These are phyloP conservation scores for Drosera capensis DNA, from an alignment of 148 eudicot genomes.

Conservation along the genomic window DNA sequence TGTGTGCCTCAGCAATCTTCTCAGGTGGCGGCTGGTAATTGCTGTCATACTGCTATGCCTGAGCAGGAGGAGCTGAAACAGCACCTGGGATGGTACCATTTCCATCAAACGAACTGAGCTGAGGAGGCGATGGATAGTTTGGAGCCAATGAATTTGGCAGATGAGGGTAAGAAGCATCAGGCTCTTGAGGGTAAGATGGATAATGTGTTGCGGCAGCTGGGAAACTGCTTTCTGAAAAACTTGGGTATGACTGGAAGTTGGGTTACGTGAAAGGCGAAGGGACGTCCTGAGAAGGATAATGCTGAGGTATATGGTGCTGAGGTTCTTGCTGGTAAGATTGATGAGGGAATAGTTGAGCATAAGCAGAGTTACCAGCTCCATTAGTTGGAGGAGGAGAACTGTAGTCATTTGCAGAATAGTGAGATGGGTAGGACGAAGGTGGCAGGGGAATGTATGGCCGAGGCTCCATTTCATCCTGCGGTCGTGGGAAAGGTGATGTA, in stretches of 20 bases:
- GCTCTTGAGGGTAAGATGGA: constrained; percentile 48
- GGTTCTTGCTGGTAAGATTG: constrained; percentile 40
- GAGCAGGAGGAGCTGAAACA: constrained; percentile 17
- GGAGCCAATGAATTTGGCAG: constrained; percentile 21
- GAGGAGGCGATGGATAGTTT: constrained; percentile 32
- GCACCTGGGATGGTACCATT: constrained; percentile 33
- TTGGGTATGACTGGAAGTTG: constrained; percentile 80
- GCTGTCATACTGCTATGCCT: constrained; percentile 49
- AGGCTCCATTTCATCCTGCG: constrained; percentile 20
- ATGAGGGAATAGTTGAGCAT: constrained; percentile 39
- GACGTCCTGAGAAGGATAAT: constrained; percentile 43
- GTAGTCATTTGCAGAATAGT: constrained; percentile 36
- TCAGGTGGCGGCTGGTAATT: constrained; percentile 72
- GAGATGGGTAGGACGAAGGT: constrained; percentile 27
- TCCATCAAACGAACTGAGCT: constrained; percentile 26
- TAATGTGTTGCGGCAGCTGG: constrained; percentile 55
- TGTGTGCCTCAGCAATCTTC: constrained; percentile 88
- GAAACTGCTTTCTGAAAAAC: constrained; percentile 63
- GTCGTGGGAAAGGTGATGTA: constrained; percentile 28
- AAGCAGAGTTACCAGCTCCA: constrained; percentile 30
- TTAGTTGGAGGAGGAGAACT: constrained; percentile 25
- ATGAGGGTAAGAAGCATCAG: constrained; percentile 46
- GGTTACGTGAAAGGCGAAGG: constrained; percentile 38
- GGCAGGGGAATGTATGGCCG: constrained; percentile 28
- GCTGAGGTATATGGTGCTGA: constrained; percentile 38